Percentiles rank a stretch among this genome's conserved stretches.
Evolutionary conservation across 2,329 filamentous ascomycete species (phyloP).

Genomic region (Penicillium sp.): DNA sequence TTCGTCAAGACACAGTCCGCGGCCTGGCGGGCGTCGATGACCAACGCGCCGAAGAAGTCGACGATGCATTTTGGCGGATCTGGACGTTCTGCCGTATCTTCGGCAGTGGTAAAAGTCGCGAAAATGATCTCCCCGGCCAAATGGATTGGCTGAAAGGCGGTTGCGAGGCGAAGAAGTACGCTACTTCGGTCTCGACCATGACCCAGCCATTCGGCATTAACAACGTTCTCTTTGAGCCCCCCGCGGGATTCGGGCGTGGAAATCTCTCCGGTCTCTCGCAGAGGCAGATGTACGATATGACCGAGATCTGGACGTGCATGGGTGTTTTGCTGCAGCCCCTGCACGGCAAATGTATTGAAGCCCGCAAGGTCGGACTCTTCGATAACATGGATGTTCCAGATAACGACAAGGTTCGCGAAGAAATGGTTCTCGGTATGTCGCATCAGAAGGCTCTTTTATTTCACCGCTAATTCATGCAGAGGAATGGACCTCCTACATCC

Average conservation of each 20-base stretch:
- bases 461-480: slow-evolving; percentile 41
- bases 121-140: slow-evolving; percentile 61
- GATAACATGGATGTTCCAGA: slow-evolving; percentile 55
- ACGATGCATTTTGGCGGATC: slow-evolving; percentile 66
- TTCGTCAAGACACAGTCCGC: slow-evolving; percentile 58
- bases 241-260: slow-evolving; percentile 60
- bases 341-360: slow-evolving; percentile 56
- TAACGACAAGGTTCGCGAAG: slow-evolving; percentile 46
- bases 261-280: slow-evolving; percentile 58
- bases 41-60: slow-evolving; percentile 53
- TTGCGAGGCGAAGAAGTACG: slow-evolving; percentile 49
- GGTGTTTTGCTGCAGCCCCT: slow-evolving; percentile 58
- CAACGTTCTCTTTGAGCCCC: slow-evolving; percentile 57
- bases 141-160: slow-evolving; percentile 66
- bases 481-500: slow-evolving; percentile 63
- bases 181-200: slow-evolving; percentile 45
- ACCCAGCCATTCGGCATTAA: slow-evolving; percentile 54
- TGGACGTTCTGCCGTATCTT: slow-evolving; percentile 69
- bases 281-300: slow-evolving; percentile 64
- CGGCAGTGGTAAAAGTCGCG: slow-evolving; percentile 58
- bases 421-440: slow-evolving; percentile 53
- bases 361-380: slow-evolving; percentile 59
- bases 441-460: background rate
- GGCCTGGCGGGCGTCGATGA: slow-evolving; percentile 54
- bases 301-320: slow-evolving; percentile 65